phyloP scores from a whole-genome alignment of 2,329 filamentous ascomycete genomes.

The Leptosphaerulina australis region DNA sequence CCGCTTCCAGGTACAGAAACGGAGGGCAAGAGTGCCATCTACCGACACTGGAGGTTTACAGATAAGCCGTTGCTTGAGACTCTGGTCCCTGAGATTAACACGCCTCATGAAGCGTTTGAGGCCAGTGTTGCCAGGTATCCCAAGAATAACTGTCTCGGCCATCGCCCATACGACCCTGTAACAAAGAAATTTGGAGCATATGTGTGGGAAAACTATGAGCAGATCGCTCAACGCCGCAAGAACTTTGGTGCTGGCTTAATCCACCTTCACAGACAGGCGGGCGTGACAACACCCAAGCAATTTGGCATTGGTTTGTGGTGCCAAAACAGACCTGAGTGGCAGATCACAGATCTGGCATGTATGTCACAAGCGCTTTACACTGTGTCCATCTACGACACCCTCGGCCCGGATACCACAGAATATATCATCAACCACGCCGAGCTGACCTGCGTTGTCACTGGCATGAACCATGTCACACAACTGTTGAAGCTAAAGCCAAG shows the following conservation, averaged over 20 bases:
- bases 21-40: conserved; percentile 75
- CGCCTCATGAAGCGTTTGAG: conserved; percentile 83
- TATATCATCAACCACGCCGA: conserved; percentile 94
- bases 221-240: conserved; percentile 77
- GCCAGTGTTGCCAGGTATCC: conserved; percentile 63
- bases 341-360: conserved; percentile 82
- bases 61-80: conserved; percentile 63
- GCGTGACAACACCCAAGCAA: conserved; percentile 64
- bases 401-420: conserved; percentile 88
- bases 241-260: conserved; percentile 86
- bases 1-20: conserved; percentile 75
- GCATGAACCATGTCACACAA: conserved; percentile 78
- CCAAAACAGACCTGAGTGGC: conserved; percentile 87
- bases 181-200: conserved; percentile 79
- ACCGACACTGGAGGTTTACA: conserved; percentile 80
- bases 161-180: conserved; percentile 75
- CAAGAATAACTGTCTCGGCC: conserved; percentile 76
- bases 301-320: conserved; percentile 85
- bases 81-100: conserved; percentile 68
- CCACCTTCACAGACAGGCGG: conserved; percentile 76
- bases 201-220: conserved; percentile 81
- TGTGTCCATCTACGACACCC: conserved; percentile 94
- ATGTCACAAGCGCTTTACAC: conserved; percentile 87
- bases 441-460: conserved; percentile 75
- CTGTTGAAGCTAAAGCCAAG: conserved; percentile 81